A percentile compares a stretch with the other conserved stretches of the same genome.
Evolutionary conservation across 108 stramenopile species (phyloP).

Genomic region (Cyclostephanos tholiformis): DNA sequence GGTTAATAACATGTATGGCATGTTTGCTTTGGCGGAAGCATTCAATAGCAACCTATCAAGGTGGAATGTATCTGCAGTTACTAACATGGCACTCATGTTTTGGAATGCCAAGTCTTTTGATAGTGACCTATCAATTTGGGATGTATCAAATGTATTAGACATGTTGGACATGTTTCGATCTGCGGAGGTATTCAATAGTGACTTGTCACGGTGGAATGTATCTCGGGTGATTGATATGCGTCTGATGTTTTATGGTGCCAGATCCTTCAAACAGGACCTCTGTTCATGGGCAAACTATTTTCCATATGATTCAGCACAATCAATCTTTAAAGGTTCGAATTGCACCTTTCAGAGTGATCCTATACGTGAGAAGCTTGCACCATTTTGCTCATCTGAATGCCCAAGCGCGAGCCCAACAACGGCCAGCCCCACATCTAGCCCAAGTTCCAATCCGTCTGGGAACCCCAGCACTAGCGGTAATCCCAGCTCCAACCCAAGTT

Average conservation of each 20-base stretch:
- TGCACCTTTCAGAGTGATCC: background rate
- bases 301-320: background rate
- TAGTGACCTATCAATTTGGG: too few relatives aligned
- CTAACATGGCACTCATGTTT: too few relatives aligned
- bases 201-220: constrained; percentile 19
- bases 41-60: too few relatives aligned
- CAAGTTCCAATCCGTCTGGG: too few relatives aligned
- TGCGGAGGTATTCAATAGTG: constrained; percentile 3
- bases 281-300: background rate
- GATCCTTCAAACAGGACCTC: constrained; percentile 10
- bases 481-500: too few relatives aligned
- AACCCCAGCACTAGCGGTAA: too few relatives aligned
- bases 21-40: too few relatives aligned
- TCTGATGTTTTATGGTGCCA: background rate
- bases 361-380: background rate
- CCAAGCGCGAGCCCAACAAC: too few relatives aligned
- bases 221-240: background rate
- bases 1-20: too few relatives aligned
- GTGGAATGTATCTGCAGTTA: too few relatives aligned
- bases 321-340: background rate
- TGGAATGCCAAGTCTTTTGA: too few relatives aligned
- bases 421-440: too few relatives aligned
- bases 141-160: constrained; percentile 1
- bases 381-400: background rate
- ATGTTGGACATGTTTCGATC: background rate